Evolutionary conservation across 1,139 yeast species (phyloP), one percentile per base, ranked within the genome.

Genomic region (Kodamaea ohmeri): DNA sequence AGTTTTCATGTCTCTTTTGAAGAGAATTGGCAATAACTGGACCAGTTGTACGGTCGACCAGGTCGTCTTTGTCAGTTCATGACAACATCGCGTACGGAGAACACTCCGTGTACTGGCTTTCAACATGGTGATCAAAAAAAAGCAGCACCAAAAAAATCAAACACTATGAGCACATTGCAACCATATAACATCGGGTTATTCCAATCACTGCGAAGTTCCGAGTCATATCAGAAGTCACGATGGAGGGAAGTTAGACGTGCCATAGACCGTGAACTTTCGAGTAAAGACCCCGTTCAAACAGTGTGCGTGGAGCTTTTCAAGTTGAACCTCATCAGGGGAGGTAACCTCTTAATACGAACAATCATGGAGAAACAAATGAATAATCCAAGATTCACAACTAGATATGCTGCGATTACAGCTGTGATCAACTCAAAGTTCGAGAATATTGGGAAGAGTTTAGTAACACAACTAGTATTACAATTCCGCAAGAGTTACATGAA

Each of bases 401-500:
- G 76, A 1, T 79, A 76, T 52, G 80, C 90, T 0, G 64, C 84
- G 1, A 52, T 88, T 30, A 69, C 76, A 0, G 71, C 82, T 4
- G 68, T 83, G 1, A 43, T 88, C 14, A 84, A 86, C 56, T 72
- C 83, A 6, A 80, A 83, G 50, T 55, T 86, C 4, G 94, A 95
- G 0, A 75, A 75, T 30, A 62, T 88, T 17, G 96, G 96, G 1
- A 73, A 73, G 41, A 55, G 83, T 4, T 46, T 86, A 25, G 57
- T 71, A 0, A 56, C 69, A 6, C 65, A 95, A 45, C 60, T 83
- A 21, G 62, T 84, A 1, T 52, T 82, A 3, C 80, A 73, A 42
- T 85, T 86, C 57, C 70, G 83, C 35, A 69, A 73, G 46, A 71
- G 73, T 2, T 83, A 68, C 54, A 63, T 70, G 44, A 56, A 67